Conservation (phyloP, 148 eudicot genomes). For the Cornus controversa region DNA sequence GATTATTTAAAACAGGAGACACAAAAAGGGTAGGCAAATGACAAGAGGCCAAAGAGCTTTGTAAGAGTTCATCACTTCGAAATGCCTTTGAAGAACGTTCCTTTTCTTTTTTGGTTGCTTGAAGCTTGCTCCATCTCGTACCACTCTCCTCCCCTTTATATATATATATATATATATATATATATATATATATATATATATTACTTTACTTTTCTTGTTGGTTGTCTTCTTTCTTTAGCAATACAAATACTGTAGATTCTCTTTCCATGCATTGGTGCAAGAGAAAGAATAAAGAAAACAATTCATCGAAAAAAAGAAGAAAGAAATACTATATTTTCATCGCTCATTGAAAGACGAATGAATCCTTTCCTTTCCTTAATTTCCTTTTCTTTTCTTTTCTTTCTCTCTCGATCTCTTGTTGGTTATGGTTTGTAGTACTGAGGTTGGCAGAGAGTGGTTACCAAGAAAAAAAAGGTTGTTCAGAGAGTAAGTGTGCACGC, state of each 20-base stretch:
- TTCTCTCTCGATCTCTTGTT: background rate
- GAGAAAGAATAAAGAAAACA: slow-evolving; percentile 16
- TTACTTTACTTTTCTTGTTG: background rate
- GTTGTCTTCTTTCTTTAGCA: background rate
- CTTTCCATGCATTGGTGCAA: slow-evolving; percentile 16
- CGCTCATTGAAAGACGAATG: slow-evolving; percentile 1
- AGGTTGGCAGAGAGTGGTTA: background rate
- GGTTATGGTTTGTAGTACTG: background rate
- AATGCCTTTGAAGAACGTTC: slow-evolving; percentile 12
- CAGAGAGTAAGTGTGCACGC: too few relatives aligned
- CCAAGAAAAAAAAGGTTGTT: background rate
- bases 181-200: background rate
- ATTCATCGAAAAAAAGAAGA: too few relatives aligned
- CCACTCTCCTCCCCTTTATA: background rate
- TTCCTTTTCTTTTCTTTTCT: background rate
- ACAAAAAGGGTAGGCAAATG: background rate
- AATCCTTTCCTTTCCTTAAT: too few relatives aligned
- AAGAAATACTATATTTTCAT: slow-evolving; percentile 4
- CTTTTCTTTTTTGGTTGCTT: background rate
- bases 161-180: background rate
- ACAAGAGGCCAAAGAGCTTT: slow-evolving; percentile 3
- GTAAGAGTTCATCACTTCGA: background rate
- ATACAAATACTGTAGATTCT: slow-evolving; percentile 3
- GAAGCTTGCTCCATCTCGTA: background rate
- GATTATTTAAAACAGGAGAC: too few relatives aligned